phyloP scores from a whole-genome alignment of 208 protist species.

The Leishmania turanica region DNA sequence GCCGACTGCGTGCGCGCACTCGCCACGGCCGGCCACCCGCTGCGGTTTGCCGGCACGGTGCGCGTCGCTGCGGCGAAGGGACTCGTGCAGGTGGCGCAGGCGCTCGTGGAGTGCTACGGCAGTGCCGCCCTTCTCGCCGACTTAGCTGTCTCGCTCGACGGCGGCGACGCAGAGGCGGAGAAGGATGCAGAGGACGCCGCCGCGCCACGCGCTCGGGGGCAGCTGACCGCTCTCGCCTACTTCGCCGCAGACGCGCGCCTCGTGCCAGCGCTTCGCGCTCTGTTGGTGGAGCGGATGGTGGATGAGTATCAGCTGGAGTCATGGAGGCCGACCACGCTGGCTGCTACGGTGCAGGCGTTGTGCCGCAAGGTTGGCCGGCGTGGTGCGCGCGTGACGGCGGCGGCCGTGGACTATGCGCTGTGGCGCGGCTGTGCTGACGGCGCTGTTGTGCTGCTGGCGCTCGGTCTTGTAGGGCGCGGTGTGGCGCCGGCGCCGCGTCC shows the following conservation, averaged over 20 bases:
- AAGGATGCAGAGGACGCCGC: background rate
- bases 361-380: conserved; percentile 19
- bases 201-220: conserved; percentile 11
- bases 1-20: conserved; percentile 44
- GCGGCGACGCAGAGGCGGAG: background rate
- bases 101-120: conserved; percentile 71
- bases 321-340: conserved; percentile 29
- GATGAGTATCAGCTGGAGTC: conserved; percentile 32
- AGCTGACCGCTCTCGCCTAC: conserved; percentile 61
- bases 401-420: conserved; percentile 69
- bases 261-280: conserved; percentile 47
- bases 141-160: conserved; percentile 20
- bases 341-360: conserved; percentile 25
- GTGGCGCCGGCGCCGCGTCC: conserved; percentile 15
- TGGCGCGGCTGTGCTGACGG: conserved; percentile 44
- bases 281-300: conserved; percentile 36
- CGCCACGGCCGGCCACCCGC: conserved; percentile 59
- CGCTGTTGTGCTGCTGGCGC: conserved; percentile 53
- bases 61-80: conserved; percentile 47
- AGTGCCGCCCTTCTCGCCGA: conserved; percentile 46
- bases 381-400: conserved; percentile 14
- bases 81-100: conserved; percentile 38
- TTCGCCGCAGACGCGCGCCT: conserved; percentile 37
- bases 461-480: conserved; percentile 50
- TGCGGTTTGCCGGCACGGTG: conserved; percentile 45